Conservation (phyloP, 768 basidiomycete genomes). For the Phylloporus sp. region DNA sequence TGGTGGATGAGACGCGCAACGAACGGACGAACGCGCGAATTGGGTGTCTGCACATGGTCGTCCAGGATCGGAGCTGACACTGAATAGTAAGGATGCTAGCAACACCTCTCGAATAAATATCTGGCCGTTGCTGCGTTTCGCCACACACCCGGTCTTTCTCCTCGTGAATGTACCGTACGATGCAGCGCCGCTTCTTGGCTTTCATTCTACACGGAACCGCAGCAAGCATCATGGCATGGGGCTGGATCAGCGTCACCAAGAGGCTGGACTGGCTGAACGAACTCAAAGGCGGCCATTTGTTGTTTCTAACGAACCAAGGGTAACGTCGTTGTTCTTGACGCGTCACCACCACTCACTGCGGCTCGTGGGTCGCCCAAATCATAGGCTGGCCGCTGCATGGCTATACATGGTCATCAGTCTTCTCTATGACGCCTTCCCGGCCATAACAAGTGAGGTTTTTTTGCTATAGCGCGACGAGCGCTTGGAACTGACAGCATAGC, state of each 20-base stretch:
- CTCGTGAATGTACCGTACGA: not conserved
- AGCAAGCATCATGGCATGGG: slow-evolving; percentile 35
- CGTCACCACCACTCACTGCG: not conserved
- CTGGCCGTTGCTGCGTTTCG: not conserved
- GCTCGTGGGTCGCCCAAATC: too few species aligned
- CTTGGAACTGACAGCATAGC: not conserved
- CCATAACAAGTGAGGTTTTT: slow-evolving; percentile 31
- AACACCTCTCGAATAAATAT: not conserved
- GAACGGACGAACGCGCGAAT: slow-evolving; percentile 11
- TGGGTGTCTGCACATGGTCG: not conserved
- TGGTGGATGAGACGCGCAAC: slow-evolving; percentile 24
- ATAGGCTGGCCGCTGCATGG: slow-evolving; percentile 34
- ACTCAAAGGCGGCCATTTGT: slow-evolving; percentile 62
- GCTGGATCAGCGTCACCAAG: slow-evolving; percentile 22
- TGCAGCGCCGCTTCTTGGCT: slow-evolving; percentile 12
- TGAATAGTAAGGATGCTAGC: too few species aligned
- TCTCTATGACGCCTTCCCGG: slow-evolving; percentile 39
- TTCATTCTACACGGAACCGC: slow-evolving; percentile 32
- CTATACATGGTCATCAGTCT: slow-evolving; percentile 40
- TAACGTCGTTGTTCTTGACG: not conserved
- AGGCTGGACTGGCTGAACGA: slow-evolving; percentile 30
- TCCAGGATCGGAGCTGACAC: not conserved
- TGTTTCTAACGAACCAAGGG: slow-evolving; percentile 81
- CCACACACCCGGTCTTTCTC: not conserved
- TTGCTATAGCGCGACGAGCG: not conserved